Percentiles rank a stretch among this genome's conserved stretches.
Evolutionary conservation across 225 moss, liverwort and hornwort species (phyloP).

Genomic region (Pseudisothecium myosuroides): DNA sequence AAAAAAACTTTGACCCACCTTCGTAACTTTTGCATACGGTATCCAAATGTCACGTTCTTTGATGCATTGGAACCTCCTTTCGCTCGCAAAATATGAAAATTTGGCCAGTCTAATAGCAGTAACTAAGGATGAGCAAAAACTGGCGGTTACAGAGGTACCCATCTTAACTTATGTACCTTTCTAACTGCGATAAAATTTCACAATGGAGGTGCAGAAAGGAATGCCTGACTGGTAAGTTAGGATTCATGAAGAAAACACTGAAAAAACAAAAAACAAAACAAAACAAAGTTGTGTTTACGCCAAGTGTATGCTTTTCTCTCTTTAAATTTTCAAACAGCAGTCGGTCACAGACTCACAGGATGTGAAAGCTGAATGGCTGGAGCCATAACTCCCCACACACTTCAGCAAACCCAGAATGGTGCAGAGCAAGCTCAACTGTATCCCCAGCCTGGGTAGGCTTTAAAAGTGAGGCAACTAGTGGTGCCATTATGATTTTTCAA

Average conservation of each 20-base stretch:
- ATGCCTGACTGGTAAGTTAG: too few relatives aligned
- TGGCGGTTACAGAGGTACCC: background rate
- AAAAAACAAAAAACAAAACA: too few relatives aligned
- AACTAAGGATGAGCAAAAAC: background rate
- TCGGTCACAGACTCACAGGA: too few relatives aligned
- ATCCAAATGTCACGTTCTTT: background rate
- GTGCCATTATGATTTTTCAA: background rate
- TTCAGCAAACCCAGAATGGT: background rate
- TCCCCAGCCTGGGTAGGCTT: background rate
- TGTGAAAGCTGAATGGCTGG: too few relatives aligned
- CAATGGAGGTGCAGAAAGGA: background rate
- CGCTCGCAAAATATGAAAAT: too few relatives aligned
- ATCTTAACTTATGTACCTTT: background rate
- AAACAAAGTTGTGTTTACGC: too few relatives aligned
- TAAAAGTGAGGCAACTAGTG: background rate
- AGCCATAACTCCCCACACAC: background rate
- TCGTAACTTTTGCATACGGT: background rate
- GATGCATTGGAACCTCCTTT: accelerated
- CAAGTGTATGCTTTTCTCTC: too few relatives aligned
- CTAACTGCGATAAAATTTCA: background rate
- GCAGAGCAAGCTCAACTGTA: background rate
- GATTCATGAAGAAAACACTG: too few relatives aligned
- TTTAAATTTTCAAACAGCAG: background rate
- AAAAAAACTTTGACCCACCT: background rate
- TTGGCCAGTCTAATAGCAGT: too few relatives aligned